A percentile compares a stretch with the other conserved stretches of the same genome.
Evolutionary conservation across 345 rosid genomes (phyloP).

Genomic region (Sisymbrium irio): DNA sequence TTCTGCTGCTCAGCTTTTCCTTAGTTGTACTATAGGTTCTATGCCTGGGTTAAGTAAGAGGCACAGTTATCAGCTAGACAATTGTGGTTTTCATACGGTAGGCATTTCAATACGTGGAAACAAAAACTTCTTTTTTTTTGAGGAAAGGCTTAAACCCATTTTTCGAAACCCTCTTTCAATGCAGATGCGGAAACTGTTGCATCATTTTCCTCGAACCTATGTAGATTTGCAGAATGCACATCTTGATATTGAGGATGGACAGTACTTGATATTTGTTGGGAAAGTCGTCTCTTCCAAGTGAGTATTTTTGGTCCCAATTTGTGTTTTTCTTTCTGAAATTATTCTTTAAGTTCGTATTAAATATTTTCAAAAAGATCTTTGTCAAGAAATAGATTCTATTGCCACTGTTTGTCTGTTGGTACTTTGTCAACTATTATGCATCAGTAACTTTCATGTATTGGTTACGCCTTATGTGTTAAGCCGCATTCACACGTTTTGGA

Average conservation of each 20-base stretch:
- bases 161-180: constrained; percentile 21
- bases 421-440: neutral
- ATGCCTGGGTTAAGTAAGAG: constrained; percentile 69
- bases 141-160: constrained; percentile 23
- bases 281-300: constrained; percentile 78
- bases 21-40: constrained; percentile 52
- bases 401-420: neutral
- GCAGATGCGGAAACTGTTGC: constrained; percentile 74
- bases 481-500: neutral
- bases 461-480: neutral
- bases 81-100: constrained; percentile 84
- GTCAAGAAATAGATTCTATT: constrained; percentile 3
- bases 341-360: neutral
- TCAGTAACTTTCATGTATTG: neutral
- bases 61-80: constrained; percentile 57
- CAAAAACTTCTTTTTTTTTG: constrained; percentile 1
- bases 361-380: neutral
- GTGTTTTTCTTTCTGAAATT: constrained; percentile 6
- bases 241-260: constrained; percentile 74
- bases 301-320: neutral
- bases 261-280: constrained; percentile 85
- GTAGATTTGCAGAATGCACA: constrained; percentile 87
- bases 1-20: constrained; percentile 39
- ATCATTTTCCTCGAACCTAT: constrained; percentile 94
- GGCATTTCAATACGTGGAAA: constrained; percentile 23